Conservation (phyloP, 768 basidiomycete species). For the Boletellus ananas region DNA sequence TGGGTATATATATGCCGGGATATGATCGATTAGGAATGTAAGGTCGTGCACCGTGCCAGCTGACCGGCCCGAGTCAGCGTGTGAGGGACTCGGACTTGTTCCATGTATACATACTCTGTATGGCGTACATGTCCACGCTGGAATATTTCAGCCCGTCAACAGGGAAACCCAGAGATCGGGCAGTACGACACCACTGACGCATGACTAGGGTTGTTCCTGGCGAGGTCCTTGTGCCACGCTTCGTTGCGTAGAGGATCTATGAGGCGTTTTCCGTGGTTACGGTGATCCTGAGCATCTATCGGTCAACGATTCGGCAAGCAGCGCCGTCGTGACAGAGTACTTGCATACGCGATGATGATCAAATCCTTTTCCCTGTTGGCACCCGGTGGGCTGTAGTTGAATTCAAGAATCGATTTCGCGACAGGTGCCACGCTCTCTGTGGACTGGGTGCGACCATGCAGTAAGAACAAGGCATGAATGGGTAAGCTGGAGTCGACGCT, state of each 20-base stretch:
- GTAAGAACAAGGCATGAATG: slow-evolving; percentile 25
- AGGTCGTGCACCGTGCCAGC: slow-evolving; percentile 71
- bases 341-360: slow-evolving; percentile 27
- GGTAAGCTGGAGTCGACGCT: slow-evolving; percentile 16
- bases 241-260: slow-evolving; percentile 23
- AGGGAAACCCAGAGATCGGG: neutral
- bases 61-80: slow-evolving; percentile 10
- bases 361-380: slow-evolving; percentile 21
- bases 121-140: slow-evolving; percentile 31
- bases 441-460: slow-evolving; percentile 25
- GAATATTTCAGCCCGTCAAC: slow-evolving; percentile 4
- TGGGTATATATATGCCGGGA: slow-evolving; percentile 73
- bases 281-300: slow-evolving; percentile 23
- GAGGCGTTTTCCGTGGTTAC: slow-evolving; percentile 30
- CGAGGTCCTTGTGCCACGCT: slow-evolving; percentile 23
- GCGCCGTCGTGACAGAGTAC: slow-evolving; percentile 2
- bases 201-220: slow-evolving; percentile 22
- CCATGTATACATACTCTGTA: slow-evolving; percentile 23
- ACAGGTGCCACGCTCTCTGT: slow-evolving; percentile 9
- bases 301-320: neutral
- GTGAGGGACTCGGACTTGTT: neutral
- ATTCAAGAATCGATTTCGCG: slow-evolving; percentile 23
- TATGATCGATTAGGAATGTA: slow-evolving; percentile 76
- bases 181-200: slow-evolving; percentile 20
- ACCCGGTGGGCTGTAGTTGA: slow-evolving; percentile 8